These are phyloP conservation scores for Boletus barrowsii DNA, from an alignment of 768 basidiomycete species.

Conservation along the genomic window DNA sequence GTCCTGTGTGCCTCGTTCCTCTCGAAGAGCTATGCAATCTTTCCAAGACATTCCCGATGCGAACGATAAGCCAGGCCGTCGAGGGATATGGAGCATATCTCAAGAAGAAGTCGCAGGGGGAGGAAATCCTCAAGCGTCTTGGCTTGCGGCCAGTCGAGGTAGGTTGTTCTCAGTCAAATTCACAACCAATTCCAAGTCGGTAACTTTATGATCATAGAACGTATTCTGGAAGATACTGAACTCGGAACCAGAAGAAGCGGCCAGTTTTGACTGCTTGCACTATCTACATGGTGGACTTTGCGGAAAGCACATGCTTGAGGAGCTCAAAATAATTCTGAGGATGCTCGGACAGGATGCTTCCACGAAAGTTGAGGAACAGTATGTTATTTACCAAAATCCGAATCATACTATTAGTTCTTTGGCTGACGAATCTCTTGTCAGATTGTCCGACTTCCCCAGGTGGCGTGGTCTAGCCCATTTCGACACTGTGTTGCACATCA, in stretches of 20 bases:
- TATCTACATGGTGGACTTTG: background rate
- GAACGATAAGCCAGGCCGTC: background rate
- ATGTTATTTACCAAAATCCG: background rate
- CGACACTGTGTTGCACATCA: too few species aligned
- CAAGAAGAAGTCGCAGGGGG: background rate
- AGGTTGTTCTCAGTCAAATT: too few species aligned
- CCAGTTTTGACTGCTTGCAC: background rate
- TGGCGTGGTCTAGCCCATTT: too few species aligned
- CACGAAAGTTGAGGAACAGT: background rate
- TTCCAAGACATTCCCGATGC: background rate
- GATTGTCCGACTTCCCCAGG: too few species aligned
- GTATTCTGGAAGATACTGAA: background rate
- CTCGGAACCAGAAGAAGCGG: background rate
- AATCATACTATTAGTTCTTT: too few species aligned
- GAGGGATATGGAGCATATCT: background rate
- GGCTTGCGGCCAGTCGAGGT: background rate
- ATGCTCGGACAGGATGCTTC: background rate
- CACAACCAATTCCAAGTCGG: too few species aligned
- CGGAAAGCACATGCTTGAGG: background rate
- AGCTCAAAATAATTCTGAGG: background rate
- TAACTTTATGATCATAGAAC: background rate
- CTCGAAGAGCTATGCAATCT: background rate
- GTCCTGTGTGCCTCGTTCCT: background rate
- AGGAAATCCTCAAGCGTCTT: background rate
- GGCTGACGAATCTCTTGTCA: too few species aligned